Evolutionary conservation across 2,329 filamentous ascomycete species (phyloP).

Genomic region (Pseudopithomyces chartarum): DNA sequence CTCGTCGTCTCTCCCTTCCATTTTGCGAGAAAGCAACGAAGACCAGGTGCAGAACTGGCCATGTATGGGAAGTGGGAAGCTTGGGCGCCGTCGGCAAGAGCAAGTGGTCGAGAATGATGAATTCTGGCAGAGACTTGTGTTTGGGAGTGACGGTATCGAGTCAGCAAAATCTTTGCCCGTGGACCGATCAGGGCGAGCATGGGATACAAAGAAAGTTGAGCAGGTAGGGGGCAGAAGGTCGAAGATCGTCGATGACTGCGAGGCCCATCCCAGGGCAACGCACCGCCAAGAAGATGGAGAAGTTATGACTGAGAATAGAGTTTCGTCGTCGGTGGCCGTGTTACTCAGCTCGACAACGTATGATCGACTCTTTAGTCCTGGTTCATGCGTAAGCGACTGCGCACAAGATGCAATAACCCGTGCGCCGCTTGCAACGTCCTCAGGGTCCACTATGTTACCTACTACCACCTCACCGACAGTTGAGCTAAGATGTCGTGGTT

Average conservation of each 20-base stretch:
- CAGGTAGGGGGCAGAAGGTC: not conserved
- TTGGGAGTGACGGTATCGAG: constrained; percentile 24
- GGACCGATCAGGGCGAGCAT: constrained; percentile 1
- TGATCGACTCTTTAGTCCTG: constrained; percentile 16
- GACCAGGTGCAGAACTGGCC: constrained; percentile 3
- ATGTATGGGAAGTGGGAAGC: constrained; percentile 6
- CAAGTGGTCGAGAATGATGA: constrained; percentile 24
- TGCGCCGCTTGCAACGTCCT: constrained; percentile 21
- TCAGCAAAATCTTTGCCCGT: constrained; percentile 5
- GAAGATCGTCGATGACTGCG: not conserved
- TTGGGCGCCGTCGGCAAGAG: not conserved
- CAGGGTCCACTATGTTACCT: constrained; percentile 12
- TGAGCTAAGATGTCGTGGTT: constrained; percentile 7
- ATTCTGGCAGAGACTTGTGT: constrained; percentile 41
- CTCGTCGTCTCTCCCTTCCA: constrained; percentile 33
- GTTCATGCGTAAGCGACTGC: constrained; percentile 28
- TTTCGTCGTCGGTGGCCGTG: constrained; percentile 25
- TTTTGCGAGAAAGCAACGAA: constrained; percentile 13
- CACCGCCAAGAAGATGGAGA: not conserved
- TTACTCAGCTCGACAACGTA: constrained; percentile 28
- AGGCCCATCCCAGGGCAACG: not conserved
- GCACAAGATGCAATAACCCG: constrained; percentile 24
- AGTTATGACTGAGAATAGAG: constrained; percentile 14
- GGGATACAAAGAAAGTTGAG: not conserved
- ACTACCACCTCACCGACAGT: constrained; percentile 23